Evolutionary conservation across 2,329 filamentous ascomycete species (phyloP), one percentile per base, ranked within the genome.

Genomic region (Catunica adiposa): DNA sequence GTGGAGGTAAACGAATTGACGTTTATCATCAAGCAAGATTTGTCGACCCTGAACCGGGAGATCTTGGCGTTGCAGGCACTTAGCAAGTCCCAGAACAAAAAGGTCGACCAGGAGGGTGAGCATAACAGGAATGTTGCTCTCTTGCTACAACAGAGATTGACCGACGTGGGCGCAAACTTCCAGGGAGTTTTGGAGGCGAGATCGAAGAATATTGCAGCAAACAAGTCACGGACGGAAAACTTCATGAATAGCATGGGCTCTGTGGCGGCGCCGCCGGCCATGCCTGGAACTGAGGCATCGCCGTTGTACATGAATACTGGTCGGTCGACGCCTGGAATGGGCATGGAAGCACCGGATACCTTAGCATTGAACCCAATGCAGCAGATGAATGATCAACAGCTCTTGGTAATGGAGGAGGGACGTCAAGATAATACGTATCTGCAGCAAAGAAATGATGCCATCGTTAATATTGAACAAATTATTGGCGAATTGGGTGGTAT

Each of bases 81-180:
- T 48, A 84, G 88, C 14, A 79, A 82, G 55, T 37, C 53, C 3
- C 78, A 86, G 58, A 83, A 89, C 68, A 84, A 90, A 63, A 84
- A 86, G 46, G 78, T 74, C 62, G 80, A 79, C 62, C 89, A 96
- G 66, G 88, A 95, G 68, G 89, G 89, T 62, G 89, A 97, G 66
- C 94, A 98, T 72, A 95, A 94, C 73, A 94, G 95, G 70, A 96
- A 97, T 65, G 92, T 97, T 31, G 86, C 96, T 2, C 82, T 94
- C 60, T 76, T 97, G 66, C 73, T 97, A 17, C 89, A 96, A 69
- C 87, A 88, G 60, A 92, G 92, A 65, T 74, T 97, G 42, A 90
- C 89, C 40, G 89, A 95, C 64, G 90, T 98, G 2, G 86, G 86
- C 25, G 87, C 84, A 60, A 95, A 90, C 67, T 97, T 98, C 77